A percentile compares a stretch with the other conserved stretches of the same genome.
These are phyloP conservation scores for Beauveria australis DNA, from an alignment of 2,329 filamentous ascomycete species.

Conservation along the genomic window DNA sequence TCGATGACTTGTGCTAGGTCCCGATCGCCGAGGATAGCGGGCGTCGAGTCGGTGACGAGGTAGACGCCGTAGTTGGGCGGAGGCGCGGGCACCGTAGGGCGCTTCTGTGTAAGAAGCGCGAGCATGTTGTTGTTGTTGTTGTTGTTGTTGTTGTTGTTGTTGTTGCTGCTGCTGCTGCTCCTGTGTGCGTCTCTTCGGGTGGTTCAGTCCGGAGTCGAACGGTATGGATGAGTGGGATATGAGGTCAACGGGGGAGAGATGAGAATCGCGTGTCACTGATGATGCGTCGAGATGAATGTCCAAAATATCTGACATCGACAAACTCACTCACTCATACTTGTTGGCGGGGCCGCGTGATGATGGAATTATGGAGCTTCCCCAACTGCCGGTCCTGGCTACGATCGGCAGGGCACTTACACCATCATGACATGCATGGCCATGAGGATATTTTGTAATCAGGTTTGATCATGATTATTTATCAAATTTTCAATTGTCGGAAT, in stretches of 20 bases:
- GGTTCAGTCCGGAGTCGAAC: neutral
- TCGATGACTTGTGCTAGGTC: constrained; percentile 68
- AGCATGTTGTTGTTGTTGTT: neutral
- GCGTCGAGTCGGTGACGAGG: constrained; percentile 89
- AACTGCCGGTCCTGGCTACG: neutral
- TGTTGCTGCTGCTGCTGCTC: neutral
- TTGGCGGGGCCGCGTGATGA: neutral
- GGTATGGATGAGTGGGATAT: neutral
- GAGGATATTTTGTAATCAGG: too few species aligned
- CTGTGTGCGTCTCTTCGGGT: neutral
- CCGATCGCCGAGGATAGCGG: constrained; percentile 64
- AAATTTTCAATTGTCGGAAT: neutral
- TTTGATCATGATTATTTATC: neutral
- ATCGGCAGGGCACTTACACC: constrained; percentile 1
- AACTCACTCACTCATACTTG: neutral
- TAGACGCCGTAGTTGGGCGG: constrained; percentile 72
- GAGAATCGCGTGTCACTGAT: neutral
- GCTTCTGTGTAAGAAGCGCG: constrained; percentile 4
- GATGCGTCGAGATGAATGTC: neutral
- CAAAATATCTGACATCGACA: neutral
- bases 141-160: neutral
- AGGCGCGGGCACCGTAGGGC: constrained; percentile 24
- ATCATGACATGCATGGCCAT: neutral
- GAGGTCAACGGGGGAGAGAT: neutral
- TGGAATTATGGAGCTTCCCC: constrained; percentile 6